These are phyloP conservation scores for Kwoniella heveanensis DNA, from an alignment of 768 basidiomycete genomes.

Conservation along the genomic window DNA sequence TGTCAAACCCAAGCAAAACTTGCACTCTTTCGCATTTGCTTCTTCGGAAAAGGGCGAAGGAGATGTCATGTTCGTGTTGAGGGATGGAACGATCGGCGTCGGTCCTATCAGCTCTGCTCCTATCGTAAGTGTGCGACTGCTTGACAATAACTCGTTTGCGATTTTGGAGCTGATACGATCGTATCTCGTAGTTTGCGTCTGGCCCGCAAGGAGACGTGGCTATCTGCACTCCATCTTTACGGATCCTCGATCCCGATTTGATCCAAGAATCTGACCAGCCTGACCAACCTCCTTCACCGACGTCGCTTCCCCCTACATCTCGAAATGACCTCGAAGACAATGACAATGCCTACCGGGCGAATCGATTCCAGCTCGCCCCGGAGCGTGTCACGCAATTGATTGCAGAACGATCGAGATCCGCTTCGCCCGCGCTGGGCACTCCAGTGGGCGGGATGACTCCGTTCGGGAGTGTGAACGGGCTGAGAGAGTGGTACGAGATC, in stretches of 20 bases:
- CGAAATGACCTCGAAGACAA: conserved; percentile 5
- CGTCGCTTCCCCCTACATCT: background rate
- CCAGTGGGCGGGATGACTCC: conserved; percentile 1
- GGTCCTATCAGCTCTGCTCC: conserved; percentile 40
- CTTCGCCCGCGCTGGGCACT: conserved; percentile 11
- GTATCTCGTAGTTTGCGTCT: conserved; percentile 17
- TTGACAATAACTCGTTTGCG: no score
- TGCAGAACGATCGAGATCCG: conserved; percentile 18
- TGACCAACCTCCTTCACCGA: conserved; percentile 7
- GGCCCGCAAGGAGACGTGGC: conserved; percentile 34
- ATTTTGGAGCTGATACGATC: no score
- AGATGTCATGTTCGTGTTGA: conserved; percentile 47
- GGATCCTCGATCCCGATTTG: conserved; percentile 17
- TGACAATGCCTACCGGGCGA: conserved; percentile 16
- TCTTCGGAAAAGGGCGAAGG: background rate
- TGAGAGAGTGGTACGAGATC: conserved; percentile 20
- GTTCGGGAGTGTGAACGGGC: conserved; percentile 9
- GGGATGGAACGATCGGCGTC: conserved; percentile 49
- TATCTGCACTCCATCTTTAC: conserved; percentile 8
- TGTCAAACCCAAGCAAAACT: conserved; percentile 36
- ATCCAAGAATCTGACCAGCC: background rate
- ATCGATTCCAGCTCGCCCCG: conserved; percentile 43
- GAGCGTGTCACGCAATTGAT: conserved; percentile 23
- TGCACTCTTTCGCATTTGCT: conserved; percentile 47
- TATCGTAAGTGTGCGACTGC: conserved; percentile 30